Base-by-base conservation (phyloP, 1,284 basidiomycete species). In the Heterobasidion parviporum region DNA sequence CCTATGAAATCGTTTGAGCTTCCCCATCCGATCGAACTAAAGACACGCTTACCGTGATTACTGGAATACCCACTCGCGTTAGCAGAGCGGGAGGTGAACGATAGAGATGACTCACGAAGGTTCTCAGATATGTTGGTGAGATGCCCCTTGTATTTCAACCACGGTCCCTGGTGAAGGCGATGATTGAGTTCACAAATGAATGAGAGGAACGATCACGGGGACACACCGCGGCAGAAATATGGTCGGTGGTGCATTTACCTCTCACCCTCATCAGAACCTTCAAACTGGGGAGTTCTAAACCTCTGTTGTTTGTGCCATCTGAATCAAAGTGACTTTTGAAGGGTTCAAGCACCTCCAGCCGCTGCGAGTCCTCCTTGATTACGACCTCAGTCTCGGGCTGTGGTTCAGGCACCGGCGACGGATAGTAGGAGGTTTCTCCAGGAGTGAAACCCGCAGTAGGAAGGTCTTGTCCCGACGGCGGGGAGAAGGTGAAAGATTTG, bases 241-340 rank as follows among this genome's bases (percentile, higher is more conserved):
- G 94, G 67, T 99, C 97, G 33, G 97, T 99, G 15, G 96, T 99
- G 72, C 96, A 99, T 74, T 99, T 99, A 50, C 97, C 97, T 62
- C 92, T 77, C 15, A 99, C 92, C 32, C 94, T 77, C 80, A 99
- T 85, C 54, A 99, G 71, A 57, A 96, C 92, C 64, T 83, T 90
- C 69, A 94, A 73, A 41, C 78, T 63, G 18, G 92, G 87, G 12
- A 99, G 78, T 76, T 99, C 97, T 54, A 88, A 72, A 16, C 80
- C 77, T 59, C 78, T 68, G 34, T 74, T 67, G 65, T 81, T 83
- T 41, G 76, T 66, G 45, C 71, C 68, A 49, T 72, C 70, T 56
- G 72, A 64, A 32, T 74, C 72, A 67, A 98, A 98, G 63, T 85
- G 90, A 59, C 85, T 89, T 2, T 72, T 61, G 71, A 99, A 99